Evolutionary conservation across 805 yeast genomes (phyloP).

Genomic region (Candida pseudofarinosa): DNA sequence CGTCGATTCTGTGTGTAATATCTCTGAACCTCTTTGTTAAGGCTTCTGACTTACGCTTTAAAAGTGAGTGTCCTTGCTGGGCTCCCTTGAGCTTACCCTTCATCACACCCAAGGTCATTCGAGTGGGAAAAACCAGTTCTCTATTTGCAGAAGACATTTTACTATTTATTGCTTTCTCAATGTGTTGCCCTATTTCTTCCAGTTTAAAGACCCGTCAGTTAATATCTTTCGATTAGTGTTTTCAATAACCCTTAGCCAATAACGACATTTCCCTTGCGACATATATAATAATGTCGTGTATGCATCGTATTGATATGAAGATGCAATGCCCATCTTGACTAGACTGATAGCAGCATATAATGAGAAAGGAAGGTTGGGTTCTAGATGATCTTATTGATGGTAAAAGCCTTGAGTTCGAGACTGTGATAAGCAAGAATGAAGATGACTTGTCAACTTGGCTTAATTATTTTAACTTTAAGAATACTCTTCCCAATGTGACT

Average conservation of each 20-base stretch:
- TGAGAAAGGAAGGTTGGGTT: conserved; percentile 8
- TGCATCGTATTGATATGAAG: background rate
- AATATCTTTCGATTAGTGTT: background rate
- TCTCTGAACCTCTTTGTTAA: conserved; percentile 94
- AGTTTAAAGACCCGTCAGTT: background rate
- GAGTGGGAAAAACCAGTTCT: conserved; percentile 95
- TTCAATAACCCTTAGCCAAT: background rate
- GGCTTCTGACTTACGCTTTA: conserved; percentile 96
- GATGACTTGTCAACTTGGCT: conserved; percentile 40
- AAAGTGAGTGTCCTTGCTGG: conserved; percentile 87
- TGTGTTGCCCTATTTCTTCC: background rate
- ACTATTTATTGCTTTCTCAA: background rate
- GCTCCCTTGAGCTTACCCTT: conserved; percentile 96
- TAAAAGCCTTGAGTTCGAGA: conserved; percentile 34
- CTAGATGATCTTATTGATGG: conserved; percentile 13
- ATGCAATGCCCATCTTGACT: background rate
- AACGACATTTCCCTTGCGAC: background rate
- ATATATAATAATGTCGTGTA: background rate
- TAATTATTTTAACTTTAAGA: conserved; percentile 37
- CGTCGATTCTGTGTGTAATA: conserved; percentile 89
- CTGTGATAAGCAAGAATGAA: conserved; percentile 29
- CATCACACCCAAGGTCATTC: conserved; percentile 95
- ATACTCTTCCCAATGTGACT: conserved; percentile 11
- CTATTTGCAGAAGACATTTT: conserved; percentile 69
- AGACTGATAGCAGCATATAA: background rate